Evolutionary conservation across 73 alveolate species (phyloP), one percentile per base, ranked within the genome.

Genomic region (Halteria grandinella): DNA sequence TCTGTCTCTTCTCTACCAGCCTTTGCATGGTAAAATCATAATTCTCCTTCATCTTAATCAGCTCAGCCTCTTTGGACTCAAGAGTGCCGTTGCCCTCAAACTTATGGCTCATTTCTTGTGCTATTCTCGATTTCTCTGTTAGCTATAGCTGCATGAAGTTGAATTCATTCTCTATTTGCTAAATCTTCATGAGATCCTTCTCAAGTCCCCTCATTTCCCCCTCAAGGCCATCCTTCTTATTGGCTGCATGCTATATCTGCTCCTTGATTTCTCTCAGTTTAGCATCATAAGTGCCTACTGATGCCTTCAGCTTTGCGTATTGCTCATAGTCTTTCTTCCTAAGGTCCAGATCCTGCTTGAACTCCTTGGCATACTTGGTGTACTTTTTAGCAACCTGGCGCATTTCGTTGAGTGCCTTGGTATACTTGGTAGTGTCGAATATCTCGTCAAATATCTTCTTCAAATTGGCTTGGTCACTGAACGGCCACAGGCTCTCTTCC

Each of bases 401-500:
- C 62, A 94, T 55, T 63, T 86, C 95, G 27, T 45, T 91, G 45
- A 90, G 78, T 32, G 97, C 95, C 59, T 91, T 95, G 29, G 96
- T 91, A 55, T 88, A 95, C 69, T 93, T 89, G 0, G 96, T 94
- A 5, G 99, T 96, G 43, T 93, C 97, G 58, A 96, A 96, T 0
- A 96, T 89, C 86, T 96, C 99, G 85, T 96, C 99, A 79, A 96
- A 96, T 0, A 96, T 95, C 74, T 93, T 92, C 83, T 96, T 96
- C 53, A 96, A 77, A 75, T 93, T 93, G 15, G 97, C 87, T 25
- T 91, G 84, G 55, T 96, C 99, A 64, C 97, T 75, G 77, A 96
- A 96, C 50, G 98, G 98, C 99, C 99, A 96, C 31, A 93, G 79
- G 34, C 91, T 76, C 59, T 96, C 99, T 77, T 96, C 99, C 58